Evolutionary conservation across 2,329 filamentous ascomycete genomes (phyloP).

Genomic region (Lojkania enalia): DNA sequence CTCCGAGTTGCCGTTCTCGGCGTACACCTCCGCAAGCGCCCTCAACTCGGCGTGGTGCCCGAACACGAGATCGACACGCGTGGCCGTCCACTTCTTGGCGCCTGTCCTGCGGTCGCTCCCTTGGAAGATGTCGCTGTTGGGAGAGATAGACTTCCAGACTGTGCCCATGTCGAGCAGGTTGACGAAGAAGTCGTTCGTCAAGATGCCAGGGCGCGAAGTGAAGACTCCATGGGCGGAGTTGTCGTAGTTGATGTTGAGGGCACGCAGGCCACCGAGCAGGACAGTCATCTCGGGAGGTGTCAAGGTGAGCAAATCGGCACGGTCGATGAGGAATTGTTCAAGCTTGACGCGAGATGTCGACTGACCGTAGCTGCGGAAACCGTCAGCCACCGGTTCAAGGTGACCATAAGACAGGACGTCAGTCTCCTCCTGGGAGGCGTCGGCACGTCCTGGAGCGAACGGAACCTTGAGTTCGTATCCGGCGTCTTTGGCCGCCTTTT

Average conservation of each 20-base stretch:
- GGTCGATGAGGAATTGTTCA: constrained; percentile 73
- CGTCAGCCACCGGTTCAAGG: constrained; percentile 71
- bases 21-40: constrained; percentile 72
- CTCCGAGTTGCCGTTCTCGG: constrained; percentile 58
- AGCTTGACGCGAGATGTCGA: constrained; percentile 62
- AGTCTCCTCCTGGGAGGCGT: constrained; percentile 73
- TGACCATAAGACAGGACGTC: constrained; percentile 65
- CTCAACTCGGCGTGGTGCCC: constrained; percentile 75
- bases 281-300: constrained; percentile 72
- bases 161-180: constrained; percentile 72
- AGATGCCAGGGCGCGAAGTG: constrained; percentile 66
- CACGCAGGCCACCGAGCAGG: constrained; percentile 72
- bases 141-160: constrained; percentile 62
- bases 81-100: constrained; percentile 68
- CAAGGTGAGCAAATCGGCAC: constrained; percentile 70
- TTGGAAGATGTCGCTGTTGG: constrained; percentile 61
- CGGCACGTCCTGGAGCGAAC: constrained; percentile 72
- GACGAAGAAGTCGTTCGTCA: constrained; percentile 82
- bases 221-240: constrained; percentile 69
- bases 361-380: constrained; percentile 78
- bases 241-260: constrained; percentile 71
- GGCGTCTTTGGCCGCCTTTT: constrained; percentile 62
- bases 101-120: constrained; percentile 68
- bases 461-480: constrained; percentile 60
- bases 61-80: constrained; percentile 70